Evolutionary conservation across 2,329 filamentous ascomycete genomes (phyloP).

Genomic region (Talaromyces sp.): DNA sequence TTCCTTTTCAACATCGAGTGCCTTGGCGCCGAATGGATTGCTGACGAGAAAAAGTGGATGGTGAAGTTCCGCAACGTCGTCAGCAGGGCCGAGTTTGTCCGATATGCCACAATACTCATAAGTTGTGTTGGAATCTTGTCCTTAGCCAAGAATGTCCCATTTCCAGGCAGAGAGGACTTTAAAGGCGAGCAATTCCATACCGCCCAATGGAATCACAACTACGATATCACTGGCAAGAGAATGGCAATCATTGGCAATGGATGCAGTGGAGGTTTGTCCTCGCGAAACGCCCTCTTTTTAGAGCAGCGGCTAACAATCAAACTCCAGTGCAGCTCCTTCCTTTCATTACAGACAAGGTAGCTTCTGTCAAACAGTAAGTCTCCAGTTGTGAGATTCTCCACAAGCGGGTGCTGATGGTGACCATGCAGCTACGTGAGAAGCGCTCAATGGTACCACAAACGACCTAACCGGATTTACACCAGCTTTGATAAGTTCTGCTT

Average conservation of each 20-base stretch:
- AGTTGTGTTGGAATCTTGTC: constrained; percentile 53
- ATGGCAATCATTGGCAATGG: constrained; percentile 31
- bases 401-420: too few relatives aligned
- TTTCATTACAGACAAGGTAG: too few relatives aligned
- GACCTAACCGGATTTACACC: too few relatives aligned
- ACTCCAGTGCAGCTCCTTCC: too few relatives aligned
- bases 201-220: constrained; percentile 26
- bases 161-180: constrained; percentile 25
- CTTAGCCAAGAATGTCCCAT: constrained; percentile 47
- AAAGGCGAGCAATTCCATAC: constrained; percentile 28
- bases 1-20: neutral
- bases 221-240: constrained; percentile 26
- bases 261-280: constrained; percentile 25
- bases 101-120: constrained; percentile 51
- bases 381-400: too few relatives aligned
- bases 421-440: too few relatives aligned
- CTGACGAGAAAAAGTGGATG: constrained; percentile 50
- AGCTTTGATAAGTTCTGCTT: too few relatives aligned
- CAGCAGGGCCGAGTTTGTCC: constrained; percentile 27
- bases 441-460: too few relatives aligned
- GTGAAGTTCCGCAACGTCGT: constrained; percentile 26
- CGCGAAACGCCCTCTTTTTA: too few relatives aligned
- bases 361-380: too few relatives aligned
- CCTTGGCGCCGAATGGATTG: constrained; percentile 38
- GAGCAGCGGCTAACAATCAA: too few relatives aligned